Evolutionary conservation across 192 early-diverging fungal genomes (phyloP).

Genomic region (Geranomyces variabilis): DNA sequence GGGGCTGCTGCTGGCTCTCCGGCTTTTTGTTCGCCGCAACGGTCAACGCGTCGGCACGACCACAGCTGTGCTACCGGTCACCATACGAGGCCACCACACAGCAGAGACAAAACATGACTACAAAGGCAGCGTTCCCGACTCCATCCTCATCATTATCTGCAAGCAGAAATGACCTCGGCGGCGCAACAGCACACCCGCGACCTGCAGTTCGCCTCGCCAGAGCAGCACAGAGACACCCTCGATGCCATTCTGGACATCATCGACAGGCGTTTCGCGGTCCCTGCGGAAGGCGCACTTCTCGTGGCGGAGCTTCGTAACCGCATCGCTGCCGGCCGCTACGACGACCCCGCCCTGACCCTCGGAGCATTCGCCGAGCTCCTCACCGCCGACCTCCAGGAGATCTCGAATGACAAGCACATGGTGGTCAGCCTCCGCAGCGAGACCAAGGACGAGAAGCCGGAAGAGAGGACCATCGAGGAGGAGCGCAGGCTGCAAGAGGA

Average conservation of each 20-base stretch:
- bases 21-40: too few species aligned
- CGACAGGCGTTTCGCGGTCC: conserved; percentile 5
- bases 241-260: background rate
- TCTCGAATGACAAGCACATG: conserved; percentile 4
- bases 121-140: too few species aligned
- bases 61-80: too few species aligned
- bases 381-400: background rate
- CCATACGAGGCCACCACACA: too few species aligned
- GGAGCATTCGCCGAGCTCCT: background rate
- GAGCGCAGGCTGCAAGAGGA: conserved; percentile 1
- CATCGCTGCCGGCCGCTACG: background rate
- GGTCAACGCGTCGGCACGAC: too few species aligned
- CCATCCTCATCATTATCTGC: too few species aligned
- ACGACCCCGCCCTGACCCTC: background rate
- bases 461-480: background rate
- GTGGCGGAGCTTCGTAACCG: background rate
- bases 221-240: background rate
- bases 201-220: background rate
- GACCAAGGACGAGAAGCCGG: background rate
- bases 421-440: background rate
- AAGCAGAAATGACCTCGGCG: too few species aligned
- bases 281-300: background rate
- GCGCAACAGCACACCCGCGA: too few species aligned
- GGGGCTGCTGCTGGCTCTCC: too few species aligned
- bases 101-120: too few species aligned